phyloP scores from a whole-genome alignment of 2,329 filamentous ascomycete genomes.

The Ophiocordyceps polyrhachis-furcata region DNA sequence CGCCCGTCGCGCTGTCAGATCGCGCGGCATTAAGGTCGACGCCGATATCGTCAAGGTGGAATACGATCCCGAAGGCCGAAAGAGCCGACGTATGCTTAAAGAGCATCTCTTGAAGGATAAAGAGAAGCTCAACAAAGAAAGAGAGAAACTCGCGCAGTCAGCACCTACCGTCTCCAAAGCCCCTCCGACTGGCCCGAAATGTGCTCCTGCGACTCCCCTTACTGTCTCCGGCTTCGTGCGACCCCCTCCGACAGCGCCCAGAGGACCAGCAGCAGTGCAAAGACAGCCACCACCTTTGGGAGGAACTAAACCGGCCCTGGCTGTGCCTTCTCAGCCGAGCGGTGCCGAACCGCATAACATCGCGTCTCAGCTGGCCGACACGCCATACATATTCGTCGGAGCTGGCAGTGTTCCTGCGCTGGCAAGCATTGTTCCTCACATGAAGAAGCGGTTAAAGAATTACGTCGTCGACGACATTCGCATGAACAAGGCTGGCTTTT shows the following conservation, averaged over 20 bases:
- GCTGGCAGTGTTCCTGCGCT: constrained; percentile 75
- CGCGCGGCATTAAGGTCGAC: constrained; percentile 64
- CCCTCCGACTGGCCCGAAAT: constrained; percentile 20
- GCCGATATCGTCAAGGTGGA: constrained; percentile 62
- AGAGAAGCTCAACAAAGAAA: constrained; percentile 31
- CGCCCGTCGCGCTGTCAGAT: constrained; percentile 60
- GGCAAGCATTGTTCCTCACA: constrained; percentile 66
- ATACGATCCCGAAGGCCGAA: constrained; percentile 72
- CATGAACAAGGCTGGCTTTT: constrained; percentile 75
- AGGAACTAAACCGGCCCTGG: constrained; percentile 13
- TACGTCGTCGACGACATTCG: constrained; percentile 69
- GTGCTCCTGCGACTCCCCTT: constrained; percentile 6
- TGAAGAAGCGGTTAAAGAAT: constrained; percentile 74
- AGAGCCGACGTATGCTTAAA: constrained; percentile 63
- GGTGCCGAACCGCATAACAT: constrained; percentile 49
- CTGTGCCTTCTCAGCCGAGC: constrained; percentile 11
- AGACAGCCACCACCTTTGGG: constrained; percentile 8
- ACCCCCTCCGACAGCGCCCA: constrained; percentile 70
- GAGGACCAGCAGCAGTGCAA: constrained; percentile 56
- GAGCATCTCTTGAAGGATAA: constrained; percentile 51
- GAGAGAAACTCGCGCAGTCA: constrained; percentile 13
- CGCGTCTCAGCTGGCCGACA: constrained; percentile 48
- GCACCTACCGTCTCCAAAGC: constrained; percentile 10
- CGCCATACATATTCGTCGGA: constrained; percentile 85
- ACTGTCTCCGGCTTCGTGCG: constrained; percentile 11